Evolutionary conservation across 176 grass and related monocot genomes (phyloP).

Genomic region (Triticum timopheevii): DNA sequence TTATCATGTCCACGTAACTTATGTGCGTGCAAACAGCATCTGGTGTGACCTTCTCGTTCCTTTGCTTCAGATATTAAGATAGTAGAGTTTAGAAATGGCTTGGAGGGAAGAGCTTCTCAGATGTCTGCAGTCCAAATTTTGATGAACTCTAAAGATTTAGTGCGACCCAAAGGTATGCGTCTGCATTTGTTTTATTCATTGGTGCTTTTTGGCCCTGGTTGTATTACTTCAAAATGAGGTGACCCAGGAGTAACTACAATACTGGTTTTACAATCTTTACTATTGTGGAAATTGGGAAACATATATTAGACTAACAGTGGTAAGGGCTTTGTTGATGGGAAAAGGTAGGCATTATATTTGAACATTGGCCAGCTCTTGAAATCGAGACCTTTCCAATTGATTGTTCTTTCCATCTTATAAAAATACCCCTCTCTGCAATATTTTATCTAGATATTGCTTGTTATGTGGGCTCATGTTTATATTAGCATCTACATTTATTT

Average conservation of each 20-base stretch:
- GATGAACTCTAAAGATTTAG: conserved; percentile 42
- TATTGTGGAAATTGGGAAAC: not conserved
- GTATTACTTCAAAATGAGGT: not conserved
- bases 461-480: not conserved
- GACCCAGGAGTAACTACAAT: not conserved
- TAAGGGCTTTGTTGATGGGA: not conserved
- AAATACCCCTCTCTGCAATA: not conserved
- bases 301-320: not conserved
- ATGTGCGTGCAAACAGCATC: not conserved
- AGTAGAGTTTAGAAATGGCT: conserved; percentile 50
- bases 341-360: not conserved
- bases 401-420: not conserved
- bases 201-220: not conserved
- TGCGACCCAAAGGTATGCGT: conserved; percentile 28
- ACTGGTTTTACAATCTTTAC: not conserved
- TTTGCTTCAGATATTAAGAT: conserved; percentile 66
- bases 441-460: not conserved
- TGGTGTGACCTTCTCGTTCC: not conserved
- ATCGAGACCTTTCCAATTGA: not conserved
- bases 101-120: conserved; percentile 60
- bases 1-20: not conserved
- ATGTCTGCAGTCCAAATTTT: conserved; percentile 42
- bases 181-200: not conserved
- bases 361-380: not conserved
- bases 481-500: not conserved